phyloP scores from a whole-genome alignment of 108 stramenopile genomes.

The Fragilaria radians region DNA sequence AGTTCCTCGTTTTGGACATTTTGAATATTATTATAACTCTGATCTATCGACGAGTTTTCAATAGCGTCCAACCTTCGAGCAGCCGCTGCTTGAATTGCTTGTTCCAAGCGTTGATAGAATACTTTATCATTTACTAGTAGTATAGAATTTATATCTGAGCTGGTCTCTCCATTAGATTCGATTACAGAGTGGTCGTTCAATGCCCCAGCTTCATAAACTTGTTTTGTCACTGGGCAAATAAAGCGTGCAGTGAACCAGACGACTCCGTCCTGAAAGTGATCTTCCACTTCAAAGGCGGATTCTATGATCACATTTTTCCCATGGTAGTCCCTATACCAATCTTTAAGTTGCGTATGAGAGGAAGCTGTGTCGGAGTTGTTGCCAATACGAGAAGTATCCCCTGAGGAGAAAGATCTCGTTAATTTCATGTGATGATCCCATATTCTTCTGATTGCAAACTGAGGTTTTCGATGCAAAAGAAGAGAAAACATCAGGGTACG shows the following conservation, averaged over 20 bases:
- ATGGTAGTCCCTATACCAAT: background rate
- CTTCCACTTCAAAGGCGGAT: background rate
- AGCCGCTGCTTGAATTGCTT: constrained; percentile 32
- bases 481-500: background rate
- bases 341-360: background rate
- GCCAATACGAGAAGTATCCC: background rate
- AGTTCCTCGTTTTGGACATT: too few species aligned
- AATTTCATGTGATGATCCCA: too few species aligned
- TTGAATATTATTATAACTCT: too few species aligned
- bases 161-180: too few species aligned
- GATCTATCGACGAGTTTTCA: constrained; percentile 13
- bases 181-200: too few species aligned
- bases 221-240: constrained; percentile 25
- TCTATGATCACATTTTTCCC: background rate
- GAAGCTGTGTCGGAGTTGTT: background rate
- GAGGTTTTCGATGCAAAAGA: background rate
- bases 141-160: too few species aligned
- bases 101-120: constrained; percentile 21
- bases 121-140: constrained; percentile 3
- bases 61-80: constrained; percentile 26
- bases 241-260: constrained; percentile 28
- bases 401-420: background rate
- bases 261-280: background rate
- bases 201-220: constrained; percentile 19
- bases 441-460: too few species aligned